These are phyloP conservation scores for Mycena galopus DNA, from an alignment of 768 basidiomycete species.

Conservation along the genomic window DNA sequence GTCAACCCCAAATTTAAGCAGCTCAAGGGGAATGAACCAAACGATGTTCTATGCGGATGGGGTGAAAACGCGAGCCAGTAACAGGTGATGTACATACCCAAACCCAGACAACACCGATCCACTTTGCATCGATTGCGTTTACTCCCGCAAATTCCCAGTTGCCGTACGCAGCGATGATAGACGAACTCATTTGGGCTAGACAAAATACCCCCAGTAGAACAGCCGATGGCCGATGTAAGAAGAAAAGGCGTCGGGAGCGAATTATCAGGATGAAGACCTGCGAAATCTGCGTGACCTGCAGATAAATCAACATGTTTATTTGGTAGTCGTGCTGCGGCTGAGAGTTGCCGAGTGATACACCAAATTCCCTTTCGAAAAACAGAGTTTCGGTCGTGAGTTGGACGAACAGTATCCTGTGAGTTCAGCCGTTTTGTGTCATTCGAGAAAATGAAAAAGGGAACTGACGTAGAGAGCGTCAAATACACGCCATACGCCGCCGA, in stretches of 20 bases:
- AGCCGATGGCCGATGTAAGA: conserved; percentile 91
- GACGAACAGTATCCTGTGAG: conserved; percentile 61
- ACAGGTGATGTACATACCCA: conserved; percentile 66
- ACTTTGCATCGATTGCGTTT: conserved; percentile 83
- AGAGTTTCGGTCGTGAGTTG: conserved; percentile 80
- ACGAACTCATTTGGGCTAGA: conserved; percentile 91
- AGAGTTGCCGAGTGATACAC: conserved; percentile 63
- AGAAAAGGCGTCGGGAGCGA: conserved; percentile 93
- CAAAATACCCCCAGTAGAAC: conserved; percentile 92
- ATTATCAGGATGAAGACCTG: conserved; percentile 97
- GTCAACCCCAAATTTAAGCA: too few species aligned
- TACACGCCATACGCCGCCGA: conserved; percentile 96
- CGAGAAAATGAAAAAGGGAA: conserved; percentile 35
- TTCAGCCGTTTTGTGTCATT: not conserved
- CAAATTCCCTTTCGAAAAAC: conserved; percentile 87
- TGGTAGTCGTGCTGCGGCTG: conserved; percentile 70
- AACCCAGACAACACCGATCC: conserved; percentile 98
- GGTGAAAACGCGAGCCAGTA: not conserved
- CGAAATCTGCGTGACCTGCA: conserved; percentile 97
- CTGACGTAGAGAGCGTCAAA: conserved; percentile 90
- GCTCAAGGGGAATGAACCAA: conserved; percentile 96
- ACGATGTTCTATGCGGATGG: conserved; percentile 77
- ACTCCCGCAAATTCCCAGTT: conserved; percentile 96
- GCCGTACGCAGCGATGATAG: conserved; percentile 94
- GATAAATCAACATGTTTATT: conserved; percentile 90